Base-by-base conservation (phyloP, 108 stramenopile species). In the Pseudonitzschia multiseries region DNA sequence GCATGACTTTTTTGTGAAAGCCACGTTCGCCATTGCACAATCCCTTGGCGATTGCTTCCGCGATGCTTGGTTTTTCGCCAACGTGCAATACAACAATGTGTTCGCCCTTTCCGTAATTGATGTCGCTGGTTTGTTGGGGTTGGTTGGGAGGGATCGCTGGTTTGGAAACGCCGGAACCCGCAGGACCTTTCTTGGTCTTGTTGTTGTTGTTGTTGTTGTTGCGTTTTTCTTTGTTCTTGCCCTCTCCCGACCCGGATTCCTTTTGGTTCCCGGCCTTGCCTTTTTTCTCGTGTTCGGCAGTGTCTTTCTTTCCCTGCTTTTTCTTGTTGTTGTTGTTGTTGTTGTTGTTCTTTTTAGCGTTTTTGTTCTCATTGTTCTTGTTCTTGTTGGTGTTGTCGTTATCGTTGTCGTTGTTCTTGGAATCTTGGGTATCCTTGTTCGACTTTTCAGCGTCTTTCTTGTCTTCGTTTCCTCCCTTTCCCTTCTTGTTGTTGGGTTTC, bases 41-140 rank as follows among this genome's bases (percentile, higher is more conserved):
- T 13, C 91, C 94, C 51, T 82, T 79, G 51, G 91, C 92, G 70
- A 93, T 91, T 66, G 92, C 89, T 74, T 89, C 83, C 22, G 88
- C 92, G 66, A 96, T 96, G 43, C 81, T 84, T 6, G 95, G 95
- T 57, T 93, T 96, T 72, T 93, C 92, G 33, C 88, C 92, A 50
- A 96, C 86, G 65, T 91, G 91, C 17, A 96, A 71, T 2, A 96
- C 77, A 14, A 72, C 81, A 52, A 93, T 91, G 27, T 74, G 79
- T 31, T 87, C 69, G 24, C 91, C 90, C 31, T 81, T 75, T 48
- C 78, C 90, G 71, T 90, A 95, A 67, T 86, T 88, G 41, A 87
- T 75, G 76, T 86, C 84, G 68, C 88, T 93, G 20, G 91, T 93
- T 22, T 86, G 87, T 66, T 94, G 90, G n/a, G 91, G 82, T 68